Evolutionary conservation across 768 basidiomycete species (phyloP).

Genomic region (Dacryopinax primogenitus): DNA sequence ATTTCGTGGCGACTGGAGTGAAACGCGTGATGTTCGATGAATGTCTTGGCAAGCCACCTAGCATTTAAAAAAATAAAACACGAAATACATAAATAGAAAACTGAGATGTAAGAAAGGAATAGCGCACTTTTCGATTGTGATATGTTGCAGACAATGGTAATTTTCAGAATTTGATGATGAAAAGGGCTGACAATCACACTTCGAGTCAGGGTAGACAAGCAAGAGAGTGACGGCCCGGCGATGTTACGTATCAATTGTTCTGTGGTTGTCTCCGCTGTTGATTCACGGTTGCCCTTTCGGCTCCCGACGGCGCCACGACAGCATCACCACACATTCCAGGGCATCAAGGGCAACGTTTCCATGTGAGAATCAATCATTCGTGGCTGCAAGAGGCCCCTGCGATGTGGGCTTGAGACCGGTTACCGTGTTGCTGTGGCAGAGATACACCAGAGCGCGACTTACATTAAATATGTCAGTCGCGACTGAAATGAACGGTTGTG

Average conservation of each 20-base stretch:
- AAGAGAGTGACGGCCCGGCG: background rate
- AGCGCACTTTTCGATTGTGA: background rate
- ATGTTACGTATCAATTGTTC: background rate
- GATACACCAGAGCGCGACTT: background rate
- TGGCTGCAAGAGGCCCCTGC: background rate
- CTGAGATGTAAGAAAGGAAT: background rate
- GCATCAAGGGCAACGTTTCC: background rate
- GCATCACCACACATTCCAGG: background rate
- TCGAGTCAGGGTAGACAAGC: background rate
- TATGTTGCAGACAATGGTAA: background rate
- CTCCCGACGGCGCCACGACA: slow-evolving; percentile 3
- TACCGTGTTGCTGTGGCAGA: background rate
- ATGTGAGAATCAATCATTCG: slow-evolving; percentile 2
- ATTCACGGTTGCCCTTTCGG: slow-evolving; percentile 2
- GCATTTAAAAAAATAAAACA: background rate
- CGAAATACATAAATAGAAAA: background rate
- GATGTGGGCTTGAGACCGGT: background rate
- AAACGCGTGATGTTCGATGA: background rate
- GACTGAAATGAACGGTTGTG: background rate
- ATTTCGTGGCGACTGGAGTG: background rate
- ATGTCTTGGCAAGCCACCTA: background rate
- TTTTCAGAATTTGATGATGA: slow-evolving; percentile 4
- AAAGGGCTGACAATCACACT: background rate
- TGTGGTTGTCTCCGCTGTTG: background rate
- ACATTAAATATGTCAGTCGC: slow-evolving; percentile 5